Conservation (phyloP, 2,329 filamentous ascomycete species). For the Neocatenulostroma microsporum region DNA sequence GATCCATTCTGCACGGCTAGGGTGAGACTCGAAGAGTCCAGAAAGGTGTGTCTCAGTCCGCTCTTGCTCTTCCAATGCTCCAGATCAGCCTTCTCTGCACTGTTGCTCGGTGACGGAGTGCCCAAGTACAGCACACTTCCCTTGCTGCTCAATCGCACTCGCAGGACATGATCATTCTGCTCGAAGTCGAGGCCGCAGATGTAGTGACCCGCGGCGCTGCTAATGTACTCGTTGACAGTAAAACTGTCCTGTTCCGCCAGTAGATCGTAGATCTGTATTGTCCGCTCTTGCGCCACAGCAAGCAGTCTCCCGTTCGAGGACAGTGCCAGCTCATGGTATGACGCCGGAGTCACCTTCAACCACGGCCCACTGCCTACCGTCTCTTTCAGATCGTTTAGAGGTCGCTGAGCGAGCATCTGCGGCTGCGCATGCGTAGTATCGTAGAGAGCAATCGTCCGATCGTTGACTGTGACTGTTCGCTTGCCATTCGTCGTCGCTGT, state of each 20-base stretch:
- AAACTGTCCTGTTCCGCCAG: constrained; percentile 21
- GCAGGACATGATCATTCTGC: constrained; percentile 25
- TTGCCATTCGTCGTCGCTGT: constrained; percentile 19
- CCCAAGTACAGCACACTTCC: constrained; percentile 30
- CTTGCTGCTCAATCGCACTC: constrained; percentile 27
- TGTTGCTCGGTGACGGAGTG: constrained; percentile 14
- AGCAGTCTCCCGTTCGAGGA: constrained; percentile 26
- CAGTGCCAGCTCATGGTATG: constrained; percentile 25
- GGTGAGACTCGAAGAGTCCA: constrained; percentile 23
- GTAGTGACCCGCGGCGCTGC: constrained; percentile 27
- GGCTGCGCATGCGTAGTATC: constrained; percentile 19
- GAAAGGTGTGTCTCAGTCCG: constrained; percentile 24
- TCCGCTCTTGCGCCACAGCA: constrained; percentile 28
- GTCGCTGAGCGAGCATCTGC: constrained; percentile 17
- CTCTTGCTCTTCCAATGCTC: constrained; percentile 28
- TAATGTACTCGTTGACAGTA: constrained; percentile 26
- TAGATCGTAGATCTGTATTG: constrained; percentile 30
- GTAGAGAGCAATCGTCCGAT: constrained; percentile 24
- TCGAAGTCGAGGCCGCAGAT: constrained; percentile 30
- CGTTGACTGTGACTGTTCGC: constrained; percentile 22
- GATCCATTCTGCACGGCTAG: constrained; percentile 5
- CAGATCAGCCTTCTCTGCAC: constrained; percentile 13
- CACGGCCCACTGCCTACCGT: constrained; percentile 27
- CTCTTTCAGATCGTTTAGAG: constrained; percentile 27
- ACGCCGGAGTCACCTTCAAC: constrained; percentile 24